Conservation (phyloP, 2,329 filamentous ascomycete genomes). For the Beauveria brongniartii region DNA sequence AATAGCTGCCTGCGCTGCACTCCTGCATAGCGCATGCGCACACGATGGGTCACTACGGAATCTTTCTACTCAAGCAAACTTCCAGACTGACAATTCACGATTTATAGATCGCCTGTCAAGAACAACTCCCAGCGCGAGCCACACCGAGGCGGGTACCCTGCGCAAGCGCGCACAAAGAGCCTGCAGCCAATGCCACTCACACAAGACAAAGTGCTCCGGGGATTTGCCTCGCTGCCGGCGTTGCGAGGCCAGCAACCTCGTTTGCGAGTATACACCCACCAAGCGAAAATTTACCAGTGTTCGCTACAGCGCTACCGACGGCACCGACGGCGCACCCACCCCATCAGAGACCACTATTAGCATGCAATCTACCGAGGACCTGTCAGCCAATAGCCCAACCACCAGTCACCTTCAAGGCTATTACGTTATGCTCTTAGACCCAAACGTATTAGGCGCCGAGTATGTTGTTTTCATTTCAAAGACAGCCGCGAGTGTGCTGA, state of each 20-base stretch:
- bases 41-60: neutral
- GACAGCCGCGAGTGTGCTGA: neutral
- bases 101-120: slow-evolving; percentile 24
- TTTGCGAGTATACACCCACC: slow-evolving; percentile 31
- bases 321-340: neutral
- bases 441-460: slow-evolving; percentile 20
- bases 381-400: slow-evolving; percentile 14
- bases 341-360: neutral
- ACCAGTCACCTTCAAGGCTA: slow-evolving; percentile 13
- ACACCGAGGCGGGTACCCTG: slow-evolving; percentile 34
- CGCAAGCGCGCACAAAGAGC: slow-evolving; percentile 34
- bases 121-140: slow-evolving; percentile 31
- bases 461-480: slow-evolving; percentile 14
- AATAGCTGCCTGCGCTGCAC: neutral
- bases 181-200: slow-evolving; percentile 33
- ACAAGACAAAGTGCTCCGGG: slow-evolving; percentile 37
- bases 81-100: slow-evolving; percentile 1
- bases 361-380: slow-evolving; percentile 3
- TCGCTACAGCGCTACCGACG: slow-evolving; percentile 17
- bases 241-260: slow-evolving; percentile 26
- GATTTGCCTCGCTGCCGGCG: slow-evolving; percentile 32
- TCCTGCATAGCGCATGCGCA: neutral
- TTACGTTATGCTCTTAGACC: slow-evolving; percentile 18
- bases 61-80: neutral
- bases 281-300: slow-evolving; percentile 31